Evolutionary conservation across 192 early-diverging fungal genomes (phyloP), one percentile per base, ranked within the genome.

Genomic region (Gryganskiella cystojenkinii): DNA sequence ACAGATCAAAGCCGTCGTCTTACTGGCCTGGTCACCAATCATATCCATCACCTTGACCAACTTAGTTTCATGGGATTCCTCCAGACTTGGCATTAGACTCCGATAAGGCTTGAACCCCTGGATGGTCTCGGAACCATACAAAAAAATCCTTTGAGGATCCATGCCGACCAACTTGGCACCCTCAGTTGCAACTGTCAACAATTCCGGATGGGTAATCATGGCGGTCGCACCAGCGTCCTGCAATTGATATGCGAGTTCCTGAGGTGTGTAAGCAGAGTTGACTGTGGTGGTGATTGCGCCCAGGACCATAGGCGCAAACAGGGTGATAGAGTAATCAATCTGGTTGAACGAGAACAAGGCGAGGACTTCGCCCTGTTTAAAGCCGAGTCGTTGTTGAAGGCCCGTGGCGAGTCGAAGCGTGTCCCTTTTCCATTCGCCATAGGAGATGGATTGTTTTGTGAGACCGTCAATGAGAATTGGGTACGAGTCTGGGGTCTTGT

Each of bases 211-310:
- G 6, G 81, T 84, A 33, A 98, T 80, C 11, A 96, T 57, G 11
- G 81, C 75, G 22, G 82, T 89, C n/a, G 95, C 90, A 13, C 81
- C 63, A 8, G 90, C 83, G 33, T 91, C 85, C 19, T 78, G 51
- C 30, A 98, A 71, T 60, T 95, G 93, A 71, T 89, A 85, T 0
- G 86, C 81, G 7, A 96, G 67, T 71, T 98, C 96, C 27, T 83
- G 70, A 13, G 73, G 79, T 0, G 82, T 93, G 80, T 96, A 96
- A 6, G 81, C 81, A n/a, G 95, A 93, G 61, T 96, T 98, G 17
- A 88, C 90, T 13, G 90, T 83, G 3, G 92, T 88, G 13, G 91
- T 81, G 4, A 89, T 80, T 10, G 87, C 90, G 3, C 93, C 93
- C 76, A 45, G n/a, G 46, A 55, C 20, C 15, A 62, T 20, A 13